Percentiles rank a stretch among this genome's conserved stretches.
Conservation (phyloP, 768 basidiomycete species). For the Mycena pura region DNA sequence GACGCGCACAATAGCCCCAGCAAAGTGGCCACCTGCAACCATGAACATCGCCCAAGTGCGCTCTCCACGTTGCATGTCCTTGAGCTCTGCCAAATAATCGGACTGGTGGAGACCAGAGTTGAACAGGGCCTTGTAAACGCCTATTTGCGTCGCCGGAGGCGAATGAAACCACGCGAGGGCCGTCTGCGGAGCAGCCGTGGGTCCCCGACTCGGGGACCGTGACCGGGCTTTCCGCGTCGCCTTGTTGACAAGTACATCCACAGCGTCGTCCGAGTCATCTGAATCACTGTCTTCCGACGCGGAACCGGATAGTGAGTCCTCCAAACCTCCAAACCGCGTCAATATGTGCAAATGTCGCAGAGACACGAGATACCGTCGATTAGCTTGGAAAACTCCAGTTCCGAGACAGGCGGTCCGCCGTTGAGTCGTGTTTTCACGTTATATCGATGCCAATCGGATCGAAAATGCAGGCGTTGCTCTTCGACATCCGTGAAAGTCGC, state of each 20-base stretch:
- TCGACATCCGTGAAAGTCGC: conserved; percentile 74
- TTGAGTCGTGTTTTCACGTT: conserved; percentile 86
- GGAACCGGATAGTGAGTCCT: conserved; percentile 92
- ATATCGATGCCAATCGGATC: conserved; percentile 98
- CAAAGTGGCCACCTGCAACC: conserved; percentile 98
- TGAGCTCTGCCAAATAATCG: conserved; percentile 66
- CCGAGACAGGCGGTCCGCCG: conserved; percentile 67
- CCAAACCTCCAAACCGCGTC: conserved; percentile 55
- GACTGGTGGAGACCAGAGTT: conserved; percentile 45
- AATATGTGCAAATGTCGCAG: not conserved
- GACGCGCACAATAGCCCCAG: conserved; percentile 85
- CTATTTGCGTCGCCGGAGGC: conserved; percentile 86
- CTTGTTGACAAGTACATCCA: conserved; percentile 71
- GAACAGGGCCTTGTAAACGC: conserved; percentile 82
- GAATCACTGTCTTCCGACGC: conserved; percentile 66
- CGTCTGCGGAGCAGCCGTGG: conserved; percentile 52
- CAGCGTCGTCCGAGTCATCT: conserved; percentile 61
- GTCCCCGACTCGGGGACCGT: conserved; percentile 47
- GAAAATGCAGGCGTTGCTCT: conserved; percentile 86
- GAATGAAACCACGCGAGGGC: conserved; percentile 92
- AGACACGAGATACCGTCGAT: conserved; percentile 70
- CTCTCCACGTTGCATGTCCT: conserved; percentile 68
- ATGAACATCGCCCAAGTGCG: conserved; percentile 94
- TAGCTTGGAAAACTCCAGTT: conserved; percentile 75
- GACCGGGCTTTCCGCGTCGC: conserved; percentile 56